Evolutionary conservation across 2,329 filamentous ascomycete genomes (phyloP), one percentile per base, ranked within the genome.

Genomic region (Fusarium oxysporum): DNA sequence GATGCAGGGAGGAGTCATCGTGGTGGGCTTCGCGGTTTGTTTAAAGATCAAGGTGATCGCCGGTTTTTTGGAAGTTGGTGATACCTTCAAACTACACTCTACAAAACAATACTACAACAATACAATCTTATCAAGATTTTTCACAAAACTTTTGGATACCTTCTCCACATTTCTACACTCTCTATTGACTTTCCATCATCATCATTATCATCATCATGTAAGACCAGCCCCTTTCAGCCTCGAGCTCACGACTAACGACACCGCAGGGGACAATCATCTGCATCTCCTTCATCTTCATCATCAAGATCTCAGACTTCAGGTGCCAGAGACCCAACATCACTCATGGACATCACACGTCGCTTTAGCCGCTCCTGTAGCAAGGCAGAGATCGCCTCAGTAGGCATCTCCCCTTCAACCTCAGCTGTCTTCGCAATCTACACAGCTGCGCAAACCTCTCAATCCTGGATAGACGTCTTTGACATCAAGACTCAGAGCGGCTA

Each of bases 401-500:
- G 78, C 54, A 74, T 82, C 53, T 79, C 80, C 5, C 70, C 75
- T 8, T 63, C 69, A 23, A 74, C 75, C 1, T 71, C 74, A 5
- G 50, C 75, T 21, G 80, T 77, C 32, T 81, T 80, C 25, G 79
- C 80, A 21, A 76, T 78, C 44, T 82, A 79, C 69, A 71, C 74
- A 48, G 76, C 78, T 28, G 76, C 73, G 8, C 78, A 78, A 47
- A 74, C 77, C 14, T 57, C 74, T 38, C 79, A 81, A 28, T 77
- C 80, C n/a, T 82, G 81, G 80, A 78, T 83, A 62, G 81, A 83
- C 67, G 73, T 81, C 23, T 82, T 82, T 58, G 77, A 80, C 47
- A 57, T 80, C 30, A 54, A 64, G 35, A 75, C 77, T 0, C 76
- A 77, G 17, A 70, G 75, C 19, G 71, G 75, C 23, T 74, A 77